Conservation (phyloP, 2,329 filamentous ascomycete genomes). For the Fusarium globosum region DNA sequence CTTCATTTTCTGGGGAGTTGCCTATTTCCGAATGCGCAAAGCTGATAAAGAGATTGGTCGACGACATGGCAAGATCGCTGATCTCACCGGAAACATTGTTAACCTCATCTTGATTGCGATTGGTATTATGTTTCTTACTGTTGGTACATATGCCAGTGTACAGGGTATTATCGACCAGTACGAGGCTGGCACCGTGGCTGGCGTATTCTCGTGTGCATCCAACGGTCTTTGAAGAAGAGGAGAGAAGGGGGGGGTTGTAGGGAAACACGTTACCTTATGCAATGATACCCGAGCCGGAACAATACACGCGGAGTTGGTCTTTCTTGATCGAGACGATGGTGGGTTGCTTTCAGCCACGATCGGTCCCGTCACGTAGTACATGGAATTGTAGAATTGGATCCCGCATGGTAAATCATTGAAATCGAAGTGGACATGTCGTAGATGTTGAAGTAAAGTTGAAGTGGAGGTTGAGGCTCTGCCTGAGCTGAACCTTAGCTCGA, state of each 20-base stretch:
- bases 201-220: conserved; percentile 78
- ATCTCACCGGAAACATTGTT: conserved; percentile 66
- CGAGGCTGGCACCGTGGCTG: conserved; percentile 69
- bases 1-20: conserved; percentile 94
- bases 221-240: conserved; percentile 66
- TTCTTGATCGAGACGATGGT: not conserved
- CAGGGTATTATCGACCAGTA: conserved; percentile 82
- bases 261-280: not conserved
- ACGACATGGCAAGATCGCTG: conserved; percentile 61
- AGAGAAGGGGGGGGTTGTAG: not conserved
- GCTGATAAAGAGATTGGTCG: conserved; percentile 68
- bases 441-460: conserved; percentile 3
- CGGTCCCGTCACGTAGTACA: not conserved
- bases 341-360: not conserved
- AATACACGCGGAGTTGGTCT: conserved; percentile 1
- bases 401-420: not conserved
- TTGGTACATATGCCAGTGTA: conserved; percentile 83
- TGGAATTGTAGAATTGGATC: not conserved
- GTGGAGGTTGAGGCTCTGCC: conserved; percentile 15
- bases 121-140: conserved; percentile 83
- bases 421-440: not conserved
- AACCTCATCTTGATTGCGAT: conserved; percentile 80
- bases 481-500: conserved; percentile 8
- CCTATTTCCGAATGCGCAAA: conserved; percentile 79
- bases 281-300: conserved; percentile 19